A percentile compares a stretch with the other conserved stretches of the same genome.
phyloP scores from a whole-genome alignment of 176 grass and related monocot species.

The Rhynchospora tenuis region DNA sequence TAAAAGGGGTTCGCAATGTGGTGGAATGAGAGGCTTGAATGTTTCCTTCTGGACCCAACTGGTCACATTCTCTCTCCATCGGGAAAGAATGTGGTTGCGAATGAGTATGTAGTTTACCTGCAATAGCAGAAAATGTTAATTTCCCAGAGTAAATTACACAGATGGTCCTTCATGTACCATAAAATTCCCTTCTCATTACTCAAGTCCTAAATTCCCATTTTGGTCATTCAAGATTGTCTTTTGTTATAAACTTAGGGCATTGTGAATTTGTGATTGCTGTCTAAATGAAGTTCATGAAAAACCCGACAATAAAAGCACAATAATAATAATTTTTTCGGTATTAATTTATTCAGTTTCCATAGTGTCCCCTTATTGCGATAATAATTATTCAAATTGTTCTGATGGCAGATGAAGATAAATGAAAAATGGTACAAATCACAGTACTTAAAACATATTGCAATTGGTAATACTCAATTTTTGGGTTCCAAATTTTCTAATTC shows the following conservation, averaged over 20 bases:
- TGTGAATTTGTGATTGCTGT: neutral
- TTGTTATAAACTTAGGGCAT: neutral
- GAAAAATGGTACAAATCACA: neutral
- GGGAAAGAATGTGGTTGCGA: constrained; percentile 76
- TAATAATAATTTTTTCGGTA: neutral
- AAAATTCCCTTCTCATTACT: neutral
- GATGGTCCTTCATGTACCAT: neutral
- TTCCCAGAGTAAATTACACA: neutral
- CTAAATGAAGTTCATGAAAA: neutral
- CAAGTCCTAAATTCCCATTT: neutral
- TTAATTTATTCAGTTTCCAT: neutral
- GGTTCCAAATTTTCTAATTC: neutral
- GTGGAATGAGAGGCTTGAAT: constrained; percentile 56
- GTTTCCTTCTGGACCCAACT: constrained; percentile 73
- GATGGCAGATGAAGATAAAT: neutral
- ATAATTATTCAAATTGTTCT: neutral
- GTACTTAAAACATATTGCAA: neutral
- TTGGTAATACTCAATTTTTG: neutral
- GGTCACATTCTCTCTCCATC: constrained; percentile 77
- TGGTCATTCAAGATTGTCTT: neutral
- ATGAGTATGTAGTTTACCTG: constrained; percentile 97
- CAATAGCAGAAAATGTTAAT: neutral
- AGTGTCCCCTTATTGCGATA: neutral
- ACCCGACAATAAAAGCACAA: neutral
- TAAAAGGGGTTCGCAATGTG: constrained; percentile 71